Percentiles rank a stretch among this genome's conserved stretches.
phyloP scores from a whole-genome alignment of 2,329 filamentous ascomycete species.

The Dryadomyces sulphureus region DNA sequence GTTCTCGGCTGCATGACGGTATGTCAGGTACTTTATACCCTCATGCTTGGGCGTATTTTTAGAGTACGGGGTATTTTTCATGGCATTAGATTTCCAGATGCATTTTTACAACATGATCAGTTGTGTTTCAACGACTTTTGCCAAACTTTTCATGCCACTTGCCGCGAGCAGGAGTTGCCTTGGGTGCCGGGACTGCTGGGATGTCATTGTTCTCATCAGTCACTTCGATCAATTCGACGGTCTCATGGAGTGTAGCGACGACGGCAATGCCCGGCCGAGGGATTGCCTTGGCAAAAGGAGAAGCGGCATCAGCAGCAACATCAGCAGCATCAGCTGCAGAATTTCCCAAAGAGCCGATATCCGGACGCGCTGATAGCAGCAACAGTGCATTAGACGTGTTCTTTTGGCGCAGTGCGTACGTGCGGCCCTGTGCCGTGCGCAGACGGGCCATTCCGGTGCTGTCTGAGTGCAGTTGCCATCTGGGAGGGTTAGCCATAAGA shows the following conservation, averaged over 20 bases:
- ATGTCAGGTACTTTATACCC: too few species aligned
- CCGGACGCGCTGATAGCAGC: slow-evolving; percentile 26
- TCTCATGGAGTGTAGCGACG: slow-evolving; percentile 45
- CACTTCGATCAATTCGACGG: slow-evolving; percentile 40
- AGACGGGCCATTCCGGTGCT: slow-evolving; percentile 38
- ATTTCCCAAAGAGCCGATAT: not conserved
- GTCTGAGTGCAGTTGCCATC: slow-evolving; percentile 24
- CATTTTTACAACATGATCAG: not conserved
- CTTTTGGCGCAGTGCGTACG: slow-evolving; percentile 47
- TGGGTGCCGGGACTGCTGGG: not conserved
- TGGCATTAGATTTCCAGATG: too few species aligned
- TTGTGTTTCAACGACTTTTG: slow-evolving; percentile 15
- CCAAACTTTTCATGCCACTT: slow-evolving; percentile 50
- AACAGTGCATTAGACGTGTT: slow-evolving; percentile 55
- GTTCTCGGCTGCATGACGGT: not conserved
- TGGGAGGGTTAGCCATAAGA: not conserved
- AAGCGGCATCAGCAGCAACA: not conserved
- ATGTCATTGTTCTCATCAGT: slow-evolving; percentile 16
- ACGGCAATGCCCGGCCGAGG: slow-evolving; percentile 26
- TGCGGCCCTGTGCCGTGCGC: slow-evolving; percentile 29
- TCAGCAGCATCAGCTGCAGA: not conserved
- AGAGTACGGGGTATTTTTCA: too few species aligned
- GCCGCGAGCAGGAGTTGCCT: slow-evolving; percentile 21
- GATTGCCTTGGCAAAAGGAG: slow-evolving; percentile 3
- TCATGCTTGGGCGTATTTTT: too few species aligned